Base-by-base conservation (phyloP, 495 filamentous ascomycete genomes). In the Cairneyella variabilis region DNA sequence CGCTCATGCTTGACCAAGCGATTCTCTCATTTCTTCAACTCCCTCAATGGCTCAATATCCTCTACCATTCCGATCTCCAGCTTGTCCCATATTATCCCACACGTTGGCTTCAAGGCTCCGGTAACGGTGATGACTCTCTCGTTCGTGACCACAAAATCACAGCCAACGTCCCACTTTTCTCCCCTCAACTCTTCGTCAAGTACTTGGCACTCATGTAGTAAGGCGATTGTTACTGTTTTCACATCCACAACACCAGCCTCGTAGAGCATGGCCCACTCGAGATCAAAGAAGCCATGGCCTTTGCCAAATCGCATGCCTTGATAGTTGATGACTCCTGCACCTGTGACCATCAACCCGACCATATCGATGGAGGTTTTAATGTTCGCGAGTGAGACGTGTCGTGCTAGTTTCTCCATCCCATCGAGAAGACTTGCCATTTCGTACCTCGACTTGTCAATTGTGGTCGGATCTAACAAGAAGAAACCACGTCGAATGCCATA, bases 201-300 rank as follows among this genome's bases (percentile, higher is more conserved):
- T 11, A 54, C 51, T 23, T 54, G 51, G 20, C 51, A 54, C n/a
- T 54, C 51, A 22, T 54, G 51, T 6, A 40, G 28, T n/a, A 54
- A 1, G 1, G 41, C 51, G 2, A 40, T 16, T 7, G 51, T 46
- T 1, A 8, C 5, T 11, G 51, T 54, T 3, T 1, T 54, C 20
- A 9, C 1, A 16, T 47, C 32, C 11, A 32, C 28, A 32, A 48
- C 44, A 7, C 52, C 52, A 14, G 41, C 30, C 12, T 14, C 9
- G 16, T 40, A 55, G 9, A 55, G 44, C 44, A 55, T 55, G 4
- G 14, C 43, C 43, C 43, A 48, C 20, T 48, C 52, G 7, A 55
- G 25, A 21, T 55, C 52, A 28, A 55, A 55, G 17, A 36, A 48
- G 10, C 52, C 52, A 41, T 48, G 52, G 3, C 52, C 52, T 41